Percentiles rank a stretch among this genome's conserved stretches.
Evolutionary conservation across 208 protist genomes (phyloP).

Genomic region (Dictyostelium gargantuum): DNA sequence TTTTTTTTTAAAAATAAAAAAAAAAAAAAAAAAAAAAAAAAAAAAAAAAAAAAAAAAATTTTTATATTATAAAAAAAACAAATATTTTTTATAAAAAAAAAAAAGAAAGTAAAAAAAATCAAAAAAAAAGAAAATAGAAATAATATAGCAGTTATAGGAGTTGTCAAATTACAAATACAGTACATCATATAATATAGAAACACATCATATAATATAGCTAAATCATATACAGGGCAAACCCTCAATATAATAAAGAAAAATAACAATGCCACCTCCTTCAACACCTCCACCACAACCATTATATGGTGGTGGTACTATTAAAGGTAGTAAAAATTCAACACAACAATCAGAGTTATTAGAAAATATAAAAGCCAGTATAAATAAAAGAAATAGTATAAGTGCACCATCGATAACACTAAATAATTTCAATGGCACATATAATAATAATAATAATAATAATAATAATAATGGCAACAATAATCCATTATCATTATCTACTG

Average conservation of each 20-base stretch:
- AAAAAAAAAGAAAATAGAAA: too few species aligned
- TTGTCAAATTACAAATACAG: too few species aligned
- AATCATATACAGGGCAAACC: too few species aligned
- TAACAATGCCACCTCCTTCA: not conserved
- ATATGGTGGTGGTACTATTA: not conserved
- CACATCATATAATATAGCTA: too few species aligned
- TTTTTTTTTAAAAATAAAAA: too few species aligned
- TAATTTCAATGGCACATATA: not conserved
- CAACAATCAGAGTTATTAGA: constrained; percentile 19
- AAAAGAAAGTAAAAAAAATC: too few species aligned
- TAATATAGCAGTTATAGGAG: too few species aligned
- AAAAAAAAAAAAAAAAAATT: too few species aligned
- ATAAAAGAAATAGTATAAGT: constrained; percentile 35
- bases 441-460: not conserved
- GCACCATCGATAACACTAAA: not conserved
- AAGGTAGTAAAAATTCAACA: not conserved
- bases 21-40: too few species aligned
- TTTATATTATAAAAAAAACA: too few species aligned
- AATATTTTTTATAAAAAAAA: too few species aligned
- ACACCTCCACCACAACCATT: not conserved
- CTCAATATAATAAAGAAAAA: not conserved
- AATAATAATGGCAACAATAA: not conserved
- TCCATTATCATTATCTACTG: not conserved
- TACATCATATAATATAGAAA: too few species aligned
- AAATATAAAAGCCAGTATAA: constrained; percentile 20